These are phyloP conservation scores for Polychaeton citri DNA, from an alignment of 2,329 filamentous ascomycete genomes.

Conservation along the genomic window DNA sequence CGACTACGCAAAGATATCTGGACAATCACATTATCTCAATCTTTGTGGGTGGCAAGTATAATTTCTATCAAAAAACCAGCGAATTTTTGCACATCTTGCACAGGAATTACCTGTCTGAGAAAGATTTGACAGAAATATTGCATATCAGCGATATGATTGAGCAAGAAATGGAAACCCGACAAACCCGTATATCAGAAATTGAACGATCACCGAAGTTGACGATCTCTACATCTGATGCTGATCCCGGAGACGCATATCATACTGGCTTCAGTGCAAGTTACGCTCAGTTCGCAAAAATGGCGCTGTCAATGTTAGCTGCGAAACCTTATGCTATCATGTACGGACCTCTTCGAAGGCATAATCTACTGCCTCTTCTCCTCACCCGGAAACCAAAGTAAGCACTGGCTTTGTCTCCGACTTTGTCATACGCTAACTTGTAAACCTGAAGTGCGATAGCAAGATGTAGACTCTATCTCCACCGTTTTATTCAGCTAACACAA, in stretches of 20 bases:
- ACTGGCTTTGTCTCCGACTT: no score
- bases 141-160: conserved; percentile 9
- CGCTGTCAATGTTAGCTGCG: conserved; percentile 10
- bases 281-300: conserved; percentile 9
- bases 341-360: conserved; percentile 9
- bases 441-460: no score
- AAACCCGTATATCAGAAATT: conserved; percentile 7
- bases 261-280: conserved; percentile 10
- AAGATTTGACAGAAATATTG: conserved; percentile 8
- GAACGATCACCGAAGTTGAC: conserved; percentile 5
- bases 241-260: conserved; percentile 1
- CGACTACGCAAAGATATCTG: conserved; percentile 8
- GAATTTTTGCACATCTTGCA: conserved; percentile 11
- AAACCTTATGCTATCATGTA: conserved; percentile 14
- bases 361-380: conserved; percentile 6
- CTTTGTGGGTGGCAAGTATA: conserved; percentile 10
- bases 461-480: conserved; percentile 10
- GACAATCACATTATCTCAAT: conserved; percentile 11
- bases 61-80: conserved; percentile 9
- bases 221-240: conserved; percentile 1
- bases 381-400: conserved; percentile 11
- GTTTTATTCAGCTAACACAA: conserved; percentile 10
- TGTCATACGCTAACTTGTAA: no score
- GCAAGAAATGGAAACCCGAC: conserved; percentile 7
- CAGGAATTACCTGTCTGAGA: conserved; percentile 7